These are phyloP conservation scores for Amaranthus palmeri DNA, from an alignment of 148 eudicot genomes.

Conservation along the genomic window DNA sequence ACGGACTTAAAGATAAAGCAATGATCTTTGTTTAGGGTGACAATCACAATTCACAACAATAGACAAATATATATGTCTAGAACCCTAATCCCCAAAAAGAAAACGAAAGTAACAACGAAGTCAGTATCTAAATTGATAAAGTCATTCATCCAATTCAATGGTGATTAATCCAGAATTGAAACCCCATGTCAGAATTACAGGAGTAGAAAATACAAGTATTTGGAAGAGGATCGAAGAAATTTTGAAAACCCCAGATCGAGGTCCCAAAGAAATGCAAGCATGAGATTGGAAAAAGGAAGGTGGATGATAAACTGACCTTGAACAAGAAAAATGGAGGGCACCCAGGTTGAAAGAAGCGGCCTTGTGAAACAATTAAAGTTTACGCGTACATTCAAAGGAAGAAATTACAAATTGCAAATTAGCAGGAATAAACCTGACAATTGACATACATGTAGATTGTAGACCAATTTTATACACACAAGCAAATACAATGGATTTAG, in stretches of 20 bases:
- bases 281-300: background rate
- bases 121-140: too few relatives aligned
- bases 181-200: background rate
- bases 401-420: background rate
- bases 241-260: background rate
- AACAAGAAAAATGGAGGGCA: background rate
- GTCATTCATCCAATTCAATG: background rate
- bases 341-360: background rate
- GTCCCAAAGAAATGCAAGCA: background rate
- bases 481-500: background rate
- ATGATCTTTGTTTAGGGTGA: constrained; percentile 4
- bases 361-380: background rate
- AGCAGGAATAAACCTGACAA: too few relatives aligned
- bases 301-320: background rate
- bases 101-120: background rate
- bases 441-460: too few relatives aligned
- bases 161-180: background rate
- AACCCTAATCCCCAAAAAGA: constrained; percentile 7
- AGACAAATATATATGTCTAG: background rate
- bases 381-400: constrained; percentile 23
- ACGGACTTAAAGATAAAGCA: constrained; percentile 9
- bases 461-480: background rate
- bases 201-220: background rate
- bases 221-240: too few relatives aligned
- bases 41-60: too few relatives aligned